Base-by-base conservation (phyloP, 352 stramenopile genomes). In the Elongisporangium senticosum region DNA sequence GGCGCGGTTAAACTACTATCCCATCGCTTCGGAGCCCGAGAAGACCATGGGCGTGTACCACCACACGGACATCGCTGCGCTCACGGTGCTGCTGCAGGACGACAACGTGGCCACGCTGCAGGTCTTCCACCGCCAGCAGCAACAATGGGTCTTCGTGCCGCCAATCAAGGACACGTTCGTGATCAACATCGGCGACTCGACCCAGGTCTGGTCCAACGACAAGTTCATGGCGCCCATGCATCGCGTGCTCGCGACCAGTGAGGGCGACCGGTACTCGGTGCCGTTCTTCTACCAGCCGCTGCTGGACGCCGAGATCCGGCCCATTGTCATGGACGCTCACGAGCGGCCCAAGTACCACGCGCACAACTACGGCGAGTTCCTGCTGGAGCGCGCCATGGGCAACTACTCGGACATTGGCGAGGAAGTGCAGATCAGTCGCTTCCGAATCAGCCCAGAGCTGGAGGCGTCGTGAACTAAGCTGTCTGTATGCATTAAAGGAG, bases 381-480 rank as follows among this genome's bases (percentile, higher is more conserved):
- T 86, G 50, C 75, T 81, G 22, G 51, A 83, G 40, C 80, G 89
- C 14, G 94, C 96, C 76, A 80, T 87, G 28, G 89, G 89, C 49
- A 86, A 97, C 68, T 89, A 90, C 55, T 85, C 77, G 8, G 83
- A 97, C 80, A 58, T 89, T 17, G 89, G 89, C 17, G 65, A 75
- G 17, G 89, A 97, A 54, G 87, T 97, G 49, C 89, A 97, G 71
- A 95, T 96, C 43, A 68, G 71, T n/a, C 67, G 96, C 62, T 97
- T 65, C 58, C 52, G 37, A 23, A 69, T 63, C 20, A n/a, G 17
- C 7, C 24, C 7, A 28, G 49, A 17, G 7, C 14, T 1, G 49
- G 0, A 53, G 49, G n/a, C 48, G 17, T 2, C 15, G n/a, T n/a
- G n/a, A n/a, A n/a, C n/a, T n/a, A n/a, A 5, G 23, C 23, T 26